A percentile compares a stretch with the other conserved stretches of the same genome.
Evolutionary conservation across 2,329 filamentous ascomycete species (phyloP).

Genomic region (Chaetomiaceae sp.): DNA sequence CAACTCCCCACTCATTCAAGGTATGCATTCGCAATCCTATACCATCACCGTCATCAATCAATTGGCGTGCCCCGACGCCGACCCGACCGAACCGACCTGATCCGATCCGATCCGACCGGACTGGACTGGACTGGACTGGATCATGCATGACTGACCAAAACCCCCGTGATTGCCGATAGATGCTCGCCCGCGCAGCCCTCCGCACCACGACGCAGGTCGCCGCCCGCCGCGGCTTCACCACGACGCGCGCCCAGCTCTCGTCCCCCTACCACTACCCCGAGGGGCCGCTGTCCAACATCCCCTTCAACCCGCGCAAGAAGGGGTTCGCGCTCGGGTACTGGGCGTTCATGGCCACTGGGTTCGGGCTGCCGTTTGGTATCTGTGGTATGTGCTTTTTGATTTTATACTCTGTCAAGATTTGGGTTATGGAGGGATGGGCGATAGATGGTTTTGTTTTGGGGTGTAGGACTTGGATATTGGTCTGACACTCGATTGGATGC

Average conservation of each 20-base stretch:
- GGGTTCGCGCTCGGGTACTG: constrained; percentile 83
- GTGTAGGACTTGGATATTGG: too few species aligned
- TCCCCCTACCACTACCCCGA: constrained; percentile 99
- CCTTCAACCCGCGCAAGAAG: constrained; percentile 92
- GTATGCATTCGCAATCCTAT: constrained; percentile 8
- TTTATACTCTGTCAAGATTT: background rate
- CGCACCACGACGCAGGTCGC: constrained; percentile 49
- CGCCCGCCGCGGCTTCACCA: constrained; percentile 89
- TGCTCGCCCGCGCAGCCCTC: constrained; percentile 68
- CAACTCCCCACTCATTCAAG: constrained; percentile 16
- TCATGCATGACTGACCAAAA: too few species aligned
- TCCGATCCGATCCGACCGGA: too few species aligned
- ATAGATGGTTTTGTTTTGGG: too few species aligned
- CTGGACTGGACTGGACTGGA: too few species aligned
- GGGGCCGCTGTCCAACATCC: constrained; percentile 89
- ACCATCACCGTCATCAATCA: background rate
- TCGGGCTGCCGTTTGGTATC: constrained; percentile 61
- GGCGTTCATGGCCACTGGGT: constrained; percentile 58
- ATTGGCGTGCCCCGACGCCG: too few species aligned
- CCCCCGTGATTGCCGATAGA: too few species aligned
- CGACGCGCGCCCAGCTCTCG: constrained; percentile 75
- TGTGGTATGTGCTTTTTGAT: constrained; percentile 46
- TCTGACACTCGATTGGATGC: constrained; percentile 1
- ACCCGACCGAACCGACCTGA: too few species aligned
- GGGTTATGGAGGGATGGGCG: background rate